phyloP scores from a whole-genome alignment of 2,329 filamentous ascomycete genomes.

The Fusarium sp. region DNA sequence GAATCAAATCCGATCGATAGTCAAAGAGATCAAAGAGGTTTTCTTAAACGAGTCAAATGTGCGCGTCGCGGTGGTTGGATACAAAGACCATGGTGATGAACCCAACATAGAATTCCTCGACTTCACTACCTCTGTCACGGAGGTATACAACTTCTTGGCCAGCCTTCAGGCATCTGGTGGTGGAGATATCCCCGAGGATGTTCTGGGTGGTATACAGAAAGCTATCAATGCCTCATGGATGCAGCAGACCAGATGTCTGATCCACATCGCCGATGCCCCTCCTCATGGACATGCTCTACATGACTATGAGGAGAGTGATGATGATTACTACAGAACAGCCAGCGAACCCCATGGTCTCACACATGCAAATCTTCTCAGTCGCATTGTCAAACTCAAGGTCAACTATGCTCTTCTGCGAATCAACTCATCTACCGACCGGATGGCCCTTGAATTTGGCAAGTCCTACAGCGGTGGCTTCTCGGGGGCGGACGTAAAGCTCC shows the following conservation, averaged over 20 bases:
- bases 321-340: neutral
- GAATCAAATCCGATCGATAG: conserved; percentile 34
- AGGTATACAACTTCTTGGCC: conserved; percentile 1
- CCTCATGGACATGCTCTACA: conserved; percentile 18
- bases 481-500: neutral
- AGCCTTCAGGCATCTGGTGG: conserved; percentile 38
- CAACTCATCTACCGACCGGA: neutral
- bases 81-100: conserved; percentile 47
- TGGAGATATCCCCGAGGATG: conserved; percentile 49
- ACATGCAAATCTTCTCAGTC: neutral
- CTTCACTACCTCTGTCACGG: conserved; percentile 4
- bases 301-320: neutral
- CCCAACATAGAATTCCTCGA: conserved; percentile 18
- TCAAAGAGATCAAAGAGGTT: conserved; percentile 47
- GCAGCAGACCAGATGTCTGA: conserved; percentile 45
- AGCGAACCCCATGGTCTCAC: neutral
- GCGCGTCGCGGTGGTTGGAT: conserved; percentile 49
- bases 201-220: conserved; percentile 47
- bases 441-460: neutral
- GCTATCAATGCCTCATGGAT: conserved; percentile 47
- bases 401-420: conserved; percentile 22
- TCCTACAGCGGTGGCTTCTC: neutral
- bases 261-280: conserved; percentile 29
- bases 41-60: conserved; percentile 49
- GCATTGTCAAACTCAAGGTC: neutral